Evolutionary conservation across 768 basidiomycete genomes (phyloP).

Genomic region (Albatrellus ellisii): DNA sequence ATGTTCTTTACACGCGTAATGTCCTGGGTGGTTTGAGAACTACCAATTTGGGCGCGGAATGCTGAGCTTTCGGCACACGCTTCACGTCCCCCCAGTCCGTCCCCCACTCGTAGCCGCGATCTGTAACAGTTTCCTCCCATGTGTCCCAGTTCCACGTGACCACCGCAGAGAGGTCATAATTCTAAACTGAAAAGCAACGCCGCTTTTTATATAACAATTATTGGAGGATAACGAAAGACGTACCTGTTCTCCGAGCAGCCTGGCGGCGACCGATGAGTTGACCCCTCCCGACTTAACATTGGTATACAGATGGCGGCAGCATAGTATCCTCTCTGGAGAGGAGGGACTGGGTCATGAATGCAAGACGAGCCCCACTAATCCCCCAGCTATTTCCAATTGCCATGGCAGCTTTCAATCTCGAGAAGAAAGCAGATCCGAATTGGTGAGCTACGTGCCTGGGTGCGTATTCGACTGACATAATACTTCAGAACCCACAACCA

Average conservation of each 20-base stretch:
- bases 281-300: slow-evolving; percentile 97
- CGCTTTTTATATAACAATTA: not conserved
- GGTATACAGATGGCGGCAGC: too few species aligned
- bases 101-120: slow-evolving; percentile 91
- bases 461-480: too few species aligned
- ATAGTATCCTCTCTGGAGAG: too few species aligned
- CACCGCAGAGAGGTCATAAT: slow-evolving; percentile 73
- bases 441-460: too few species aligned
- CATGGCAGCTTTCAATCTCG: too few species aligned
- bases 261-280: slow-evolving; percentile 85
- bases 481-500: too few species aligned
- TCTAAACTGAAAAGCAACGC: slow-evolving; percentile 27
- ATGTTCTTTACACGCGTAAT: slow-evolving; percentile 68
- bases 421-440: too few species aligned
- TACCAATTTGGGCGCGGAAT: slow-evolving; percentile 41
- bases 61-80: slow-evolving; percentile 48
- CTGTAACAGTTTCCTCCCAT: slow-evolving; percentile 64
- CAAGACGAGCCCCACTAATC: too few species aligned
- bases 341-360: too few species aligned
- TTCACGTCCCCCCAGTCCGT: slow-evolving; percentile 90
- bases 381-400: too few species aligned
- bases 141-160: slow-evolving; percentile 98
- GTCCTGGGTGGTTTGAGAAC: slow-evolving; percentile 35
- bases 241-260: slow-evolving; percentile 57
- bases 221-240: not conserved